Base-by-base conservation (phyloP, 2,329 filamentous ascomycete genomes). In the Phialophora macrospora region DNA sequence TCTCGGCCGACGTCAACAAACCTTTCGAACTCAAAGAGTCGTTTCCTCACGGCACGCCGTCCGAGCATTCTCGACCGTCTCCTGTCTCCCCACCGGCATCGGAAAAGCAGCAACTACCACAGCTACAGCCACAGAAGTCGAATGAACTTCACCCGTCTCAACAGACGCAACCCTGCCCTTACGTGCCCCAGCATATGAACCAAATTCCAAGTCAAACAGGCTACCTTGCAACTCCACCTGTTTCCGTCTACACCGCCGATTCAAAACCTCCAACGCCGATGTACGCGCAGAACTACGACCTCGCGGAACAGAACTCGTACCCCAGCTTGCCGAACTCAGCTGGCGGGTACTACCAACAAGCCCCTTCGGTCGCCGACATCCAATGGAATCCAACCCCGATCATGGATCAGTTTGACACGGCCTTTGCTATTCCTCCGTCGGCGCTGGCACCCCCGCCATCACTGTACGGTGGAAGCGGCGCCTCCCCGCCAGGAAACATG, bases 401-500 rank as follows among this genome's bases (percentile, higher is more conserved):
- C 62, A 68, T 74, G 55, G 96, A 93, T 78, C 92, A 97, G 82
- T 98, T 94, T 93, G 93, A 96, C 78, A 89, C 90, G 75, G 93
- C 94, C 71, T 98, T 97, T 81, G 91, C 92, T 82, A 91, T 89
- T 77, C 87, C 87, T 66, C 79, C 81, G 71, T 77, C 79, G 11
- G 62, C 68, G 17, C 68, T 73, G 17, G 70, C 67, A 14, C 68
- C 72, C 8, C 63, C 70, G 2, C 62, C 68, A n/a, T 68, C 68
- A 20, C 34, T 68, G 32, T 70, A 65, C 48, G 67, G 63, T 28
- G 66, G 69, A 30, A 70, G 60, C 55, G 67, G 65, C n/a, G 58
- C 68, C 22, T 64, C 68, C 34, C 65, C 60, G 6, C 66, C 63
- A 74, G 72, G 60, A 61, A 76, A 61, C 78, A 79, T 73, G 66